Evolutionary conservation across 2,329 filamentous ascomycete genomes (phyloP).

Genomic region (Atkinsonella hypoxylon): DNA sequence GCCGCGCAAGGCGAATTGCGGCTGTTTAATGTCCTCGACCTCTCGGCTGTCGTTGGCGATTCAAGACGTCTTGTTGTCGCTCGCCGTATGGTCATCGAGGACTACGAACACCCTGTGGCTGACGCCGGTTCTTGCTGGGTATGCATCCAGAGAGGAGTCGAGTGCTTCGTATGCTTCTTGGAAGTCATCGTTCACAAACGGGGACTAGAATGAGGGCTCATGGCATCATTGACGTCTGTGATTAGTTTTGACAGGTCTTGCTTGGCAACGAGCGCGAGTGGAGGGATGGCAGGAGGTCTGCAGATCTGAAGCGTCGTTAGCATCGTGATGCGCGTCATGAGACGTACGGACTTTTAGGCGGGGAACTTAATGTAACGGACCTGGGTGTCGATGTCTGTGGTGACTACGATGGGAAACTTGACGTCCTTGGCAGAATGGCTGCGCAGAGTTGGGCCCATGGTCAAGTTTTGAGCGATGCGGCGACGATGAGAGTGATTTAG

Average conservation of each 20-base stretch:
- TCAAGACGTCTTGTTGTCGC: background rate
- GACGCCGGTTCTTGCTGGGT: background rate
- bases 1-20: slow-evolving; percentile 1
- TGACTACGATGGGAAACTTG: slow-evolving; percentile 1
- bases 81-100: background rate
- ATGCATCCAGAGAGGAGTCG: background rate
- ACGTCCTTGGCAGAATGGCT: background rate
- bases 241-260: background rate
- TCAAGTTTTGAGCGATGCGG: background rate
- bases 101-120: background rate
- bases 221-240: background rate
- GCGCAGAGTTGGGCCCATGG: background rate
- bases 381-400: background rate
- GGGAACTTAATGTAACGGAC: background rate
- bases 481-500: too few species aligned
- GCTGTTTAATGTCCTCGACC: background rate
- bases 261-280: background rate
- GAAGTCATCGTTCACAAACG: background rate
- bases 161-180: background rate
- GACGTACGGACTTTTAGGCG: background rate
- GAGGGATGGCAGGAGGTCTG: background rate
- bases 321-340: background rate
- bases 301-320: background rate
- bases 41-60: background rate
- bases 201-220: background rate